Conservation (phyloP, 2,329 filamentous ascomycete genomes). For the Sporothrix brasiliensis region DNA sequence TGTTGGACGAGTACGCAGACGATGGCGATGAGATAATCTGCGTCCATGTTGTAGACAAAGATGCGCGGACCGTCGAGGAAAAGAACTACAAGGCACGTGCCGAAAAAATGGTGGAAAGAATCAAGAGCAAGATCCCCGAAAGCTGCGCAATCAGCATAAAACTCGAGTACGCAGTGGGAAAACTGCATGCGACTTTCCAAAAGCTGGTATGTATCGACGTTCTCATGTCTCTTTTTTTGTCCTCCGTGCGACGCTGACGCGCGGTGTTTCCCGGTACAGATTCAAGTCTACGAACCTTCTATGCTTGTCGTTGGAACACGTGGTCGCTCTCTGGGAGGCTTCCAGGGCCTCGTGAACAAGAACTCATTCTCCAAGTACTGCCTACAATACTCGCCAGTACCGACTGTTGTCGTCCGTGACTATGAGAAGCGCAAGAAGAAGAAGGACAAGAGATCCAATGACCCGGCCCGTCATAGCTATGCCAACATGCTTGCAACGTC, state of each 20-base stretch:
- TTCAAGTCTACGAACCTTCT: conserved; percentile 86
- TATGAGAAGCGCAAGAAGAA: conserved; percentile 87
- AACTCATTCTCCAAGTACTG: conserved; percentile 95
- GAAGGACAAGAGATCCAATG: conserved; percentile 79
- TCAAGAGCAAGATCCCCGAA: conserved; percentile 75
- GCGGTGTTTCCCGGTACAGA: conserved; percentile 54
- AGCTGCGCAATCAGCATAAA: conserved; percentile 84
- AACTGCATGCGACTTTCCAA: conserved; percentile 87
- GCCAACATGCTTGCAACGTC: conserved; percentile 72
- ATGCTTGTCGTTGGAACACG: conserved; percentile 89
- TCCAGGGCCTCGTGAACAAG: conserved; percentile 79
- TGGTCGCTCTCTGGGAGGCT: conserved; percentile 79
- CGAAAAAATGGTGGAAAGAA: conserved; percentile 70
- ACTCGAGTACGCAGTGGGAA: conserved; percentile 85
- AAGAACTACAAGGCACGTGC: conserved; percentile 77
- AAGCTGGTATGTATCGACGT: conserved; percentile 66
- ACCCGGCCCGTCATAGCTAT: conserved; percentile 76
- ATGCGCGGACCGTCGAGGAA: conserved; percentile 67
- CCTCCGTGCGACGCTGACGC: conserved; percentile 21
- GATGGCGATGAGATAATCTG: conserved; percentile 94
- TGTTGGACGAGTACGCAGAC: conserved; percentile 87
- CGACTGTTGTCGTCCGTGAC: conserved; percentile 88
- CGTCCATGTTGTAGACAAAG: conserved; percentile 83
- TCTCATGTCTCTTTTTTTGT: background rate
- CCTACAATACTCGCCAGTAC: conserved; percentile 88